Percentiles rank a stretch among this genome's conserved stretches.
phyloP scores from a whole-genome alignment of 257 asterid species.

The Solanum virginianum region DNA sequence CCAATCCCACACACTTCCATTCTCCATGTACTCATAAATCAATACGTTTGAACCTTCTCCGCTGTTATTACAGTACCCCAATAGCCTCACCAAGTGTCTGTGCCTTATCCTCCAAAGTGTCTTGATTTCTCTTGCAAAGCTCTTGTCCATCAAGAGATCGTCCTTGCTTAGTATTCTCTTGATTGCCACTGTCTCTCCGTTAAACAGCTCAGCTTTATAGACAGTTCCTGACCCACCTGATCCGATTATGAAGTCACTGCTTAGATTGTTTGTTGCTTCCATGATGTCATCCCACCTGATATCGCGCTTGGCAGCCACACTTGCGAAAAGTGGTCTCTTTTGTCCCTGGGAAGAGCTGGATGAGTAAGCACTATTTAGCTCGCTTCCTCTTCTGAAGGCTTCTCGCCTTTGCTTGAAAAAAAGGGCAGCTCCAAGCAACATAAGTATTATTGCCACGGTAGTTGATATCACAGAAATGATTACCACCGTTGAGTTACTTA shows the following conservation, averaged over 20 bases:
- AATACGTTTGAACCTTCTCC: constrained; percentile 55
- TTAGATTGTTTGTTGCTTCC: constrained; percentile 84
- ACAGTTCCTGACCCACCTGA: constrained; percentile 81
- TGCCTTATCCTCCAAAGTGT: constrained; percentile 85
- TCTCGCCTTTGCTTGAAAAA: constrained; percentile 54
- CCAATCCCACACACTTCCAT: constrained; percentile 92
- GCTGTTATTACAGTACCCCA: constrained; percentile 65
- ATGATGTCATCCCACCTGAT: constrained; percentile 73
- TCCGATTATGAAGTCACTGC: constrained; percentile 73
- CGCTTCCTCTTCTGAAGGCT: constrained; percentile 25
- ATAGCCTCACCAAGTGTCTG: constrained; percentile 68
- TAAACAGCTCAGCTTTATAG: constrained; percentile 59
- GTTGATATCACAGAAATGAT: constrained; percentile 51
- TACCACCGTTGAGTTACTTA: constrained; percentile 41
- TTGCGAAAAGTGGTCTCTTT: constrained; percentile 42
- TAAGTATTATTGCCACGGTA: constrained; percentile 24
- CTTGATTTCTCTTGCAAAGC: constrained; percentile 80
- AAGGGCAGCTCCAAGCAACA: constrained; percentile 53
- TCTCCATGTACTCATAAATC: constrained; percentile 92
- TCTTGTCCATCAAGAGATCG: constrained; percentile 56
- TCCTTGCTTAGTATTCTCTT: constrained; percentile 62
- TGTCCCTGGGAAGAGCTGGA: constrained; percentile 67
- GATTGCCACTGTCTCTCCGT: constrained; percentile 69
- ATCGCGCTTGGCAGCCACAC: constrained; percentile 34
- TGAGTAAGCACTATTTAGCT: constrained; percentile 36